phyloP scores from a whole-genome alignment of 805 yeast species.

The Saccharomyces kudriavzevii region DNA sequence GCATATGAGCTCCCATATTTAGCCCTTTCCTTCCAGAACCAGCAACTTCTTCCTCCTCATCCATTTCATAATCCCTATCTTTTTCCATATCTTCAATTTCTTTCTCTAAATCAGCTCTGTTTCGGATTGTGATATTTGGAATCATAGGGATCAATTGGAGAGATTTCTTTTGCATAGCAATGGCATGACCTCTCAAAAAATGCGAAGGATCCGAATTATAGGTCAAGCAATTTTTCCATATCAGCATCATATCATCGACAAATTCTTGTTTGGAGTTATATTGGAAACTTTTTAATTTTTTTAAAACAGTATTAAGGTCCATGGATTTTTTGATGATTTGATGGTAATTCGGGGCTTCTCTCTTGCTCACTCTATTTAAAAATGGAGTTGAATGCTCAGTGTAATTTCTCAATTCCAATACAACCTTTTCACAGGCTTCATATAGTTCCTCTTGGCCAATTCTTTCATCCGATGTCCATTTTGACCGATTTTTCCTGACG shows the following conservation, averaged over 20 bases:
- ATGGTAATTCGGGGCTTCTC: constrained; percentile 97
- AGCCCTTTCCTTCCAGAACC: constrained; percentile 31
- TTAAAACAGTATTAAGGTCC: constrained; percentile 93
- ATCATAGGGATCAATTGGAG: constrained; percentile 67
- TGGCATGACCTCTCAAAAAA: constrained; percentile 81
- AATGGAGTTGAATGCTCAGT: constrained; percentile 97
- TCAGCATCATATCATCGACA: constrained; percentile 90
- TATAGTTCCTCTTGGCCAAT: constrained; percentile 96
- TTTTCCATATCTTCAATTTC: constrained; percentile 44
- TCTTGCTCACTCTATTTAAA: constrained; percentile 86
- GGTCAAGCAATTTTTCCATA: constrained; percentile 89
- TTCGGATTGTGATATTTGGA: constrained; percentile 79
- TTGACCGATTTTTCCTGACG: constrained; percentile 88
- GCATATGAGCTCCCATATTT: constrained; percentile 31
- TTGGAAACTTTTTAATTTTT: constrained; percentile 73
- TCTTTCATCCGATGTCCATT: constrained; percentile 94
- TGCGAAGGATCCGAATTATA: constrained; percentile 94
- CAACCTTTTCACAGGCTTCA: constrained; percentile 95
- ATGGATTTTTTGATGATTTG: constrained; percentile 85
- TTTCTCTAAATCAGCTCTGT: constrained; percentile 60
- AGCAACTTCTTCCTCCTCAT: constrained; percentile 26
- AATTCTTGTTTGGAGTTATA: constrained; percentile 80
- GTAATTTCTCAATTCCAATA: constrained; percentile 76
- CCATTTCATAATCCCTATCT: constrained; percentile 32
- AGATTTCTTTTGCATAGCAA: constrained; percentile 92